Base-by-base conservation (phyloP, 768 basidiomycete genomes). In the Lactarius pseudohatsudake region DNA sequence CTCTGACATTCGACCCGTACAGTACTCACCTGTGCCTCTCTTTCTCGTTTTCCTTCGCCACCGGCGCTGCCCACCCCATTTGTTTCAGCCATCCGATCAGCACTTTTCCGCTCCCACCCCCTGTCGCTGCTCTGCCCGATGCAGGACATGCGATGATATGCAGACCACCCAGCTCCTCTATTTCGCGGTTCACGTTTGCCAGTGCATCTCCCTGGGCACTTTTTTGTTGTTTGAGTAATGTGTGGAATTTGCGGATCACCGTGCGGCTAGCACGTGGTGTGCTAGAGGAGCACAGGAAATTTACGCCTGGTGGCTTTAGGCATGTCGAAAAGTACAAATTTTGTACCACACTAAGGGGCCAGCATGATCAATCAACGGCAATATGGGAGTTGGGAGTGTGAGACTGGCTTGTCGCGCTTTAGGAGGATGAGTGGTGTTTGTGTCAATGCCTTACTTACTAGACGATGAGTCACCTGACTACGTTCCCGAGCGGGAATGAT, bases 41-140 rank as follows among this genome's bases (percentile, higher is more conserved):
- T n/a, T 47, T 57, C 43, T 50, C 63, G 43, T 67, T 72, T 60
- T 64, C 77, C 64, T 66, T 61, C 45, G n/a, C 45, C 10, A 18
- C 4, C 22, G 1, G 11, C 11, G 64, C 65, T 0, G 61, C 68
- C 45, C 70, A 62, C 1, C 78, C 77, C 65, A 85, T 72, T 38
- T 86, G 85, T 67, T 84, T 83, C 68, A 97, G 76, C 92, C 93
- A 97, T 45, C 72, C 72, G 53, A 96, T 82, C 28, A 95, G 77
- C 3, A 94, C 79, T 72, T 86, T 91, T 72, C 95, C 91, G 72
- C 90, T 93, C 7, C 94, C 95, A 4, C 95, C 95, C 10, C 61
- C 95, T 80, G 66, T 94, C 90, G 9, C 77, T 80, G 3, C 86
- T 84, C 73, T 97, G 95, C 1, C 95, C 95, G 18, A 90, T 80